Conservation (phyloP, 1,284 basidiomycete genomes). For the Pseudozyma pruni region DNA sequence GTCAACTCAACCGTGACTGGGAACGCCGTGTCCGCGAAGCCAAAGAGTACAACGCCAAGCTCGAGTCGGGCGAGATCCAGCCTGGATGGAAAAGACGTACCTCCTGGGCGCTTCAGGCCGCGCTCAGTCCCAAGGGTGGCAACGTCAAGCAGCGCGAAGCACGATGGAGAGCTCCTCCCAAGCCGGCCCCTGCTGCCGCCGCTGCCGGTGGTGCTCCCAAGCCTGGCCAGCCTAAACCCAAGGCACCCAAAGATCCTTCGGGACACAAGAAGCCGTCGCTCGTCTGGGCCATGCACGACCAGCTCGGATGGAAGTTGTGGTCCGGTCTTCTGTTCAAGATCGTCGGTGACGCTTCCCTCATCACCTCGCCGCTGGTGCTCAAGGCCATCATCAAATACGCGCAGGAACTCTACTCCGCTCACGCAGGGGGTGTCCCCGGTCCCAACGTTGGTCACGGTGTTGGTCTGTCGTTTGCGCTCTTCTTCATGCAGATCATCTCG, state of each 20-base stretch:
- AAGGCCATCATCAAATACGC: slow-evolving; percentile 58
- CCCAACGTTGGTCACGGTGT: slow-evolving; percentile 55
- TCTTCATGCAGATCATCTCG: slow-evolving; percentile 77
- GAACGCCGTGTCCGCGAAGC: slow-evolving; percentile 74
- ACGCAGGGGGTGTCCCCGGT: slow-evolving; percentile 16
- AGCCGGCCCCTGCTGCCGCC: slow-evolving; percentile 12
- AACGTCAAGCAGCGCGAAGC: slow-evolving; percentile 50
- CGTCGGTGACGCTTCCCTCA: slow-evolving; percentile 59
- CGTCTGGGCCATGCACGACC: slow-evolving; percentile 80
- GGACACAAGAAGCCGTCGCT: slow-evolving; percentile 73
- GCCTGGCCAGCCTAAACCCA: slow-evolving; percentile 17
- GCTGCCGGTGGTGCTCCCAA: slow-evolving; percentile 24
- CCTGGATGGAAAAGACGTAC: slow-evolving; percentile 72
- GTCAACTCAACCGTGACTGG: slow-evolving; percentile 75
- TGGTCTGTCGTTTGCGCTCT: slow-evolving; percentile 70
- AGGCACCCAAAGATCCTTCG: slow-evolving; percentile 36
- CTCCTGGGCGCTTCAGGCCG: slow-evolving; percentile 72
- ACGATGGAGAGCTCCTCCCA: slow-evolving; percentile 55
- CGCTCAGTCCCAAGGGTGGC: slow-evolving; percentile 40
- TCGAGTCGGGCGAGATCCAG: slow-evolving; percentile 76
- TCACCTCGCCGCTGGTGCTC: slow-evolving; percentile 62
- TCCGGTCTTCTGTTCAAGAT: slow-evolving; percentile 76
- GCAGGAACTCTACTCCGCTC: slow-evolving; percentile 40
- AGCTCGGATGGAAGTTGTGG: slow-evolving; percentile 86
- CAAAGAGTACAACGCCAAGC: slow-evolving; percentile 76